Percentiles rank a stretch among this genome's conserved stretches.
Conservation (phyloP, 2,329 filamentous ascomycete species). For the Acarospora socialis region DNA sequence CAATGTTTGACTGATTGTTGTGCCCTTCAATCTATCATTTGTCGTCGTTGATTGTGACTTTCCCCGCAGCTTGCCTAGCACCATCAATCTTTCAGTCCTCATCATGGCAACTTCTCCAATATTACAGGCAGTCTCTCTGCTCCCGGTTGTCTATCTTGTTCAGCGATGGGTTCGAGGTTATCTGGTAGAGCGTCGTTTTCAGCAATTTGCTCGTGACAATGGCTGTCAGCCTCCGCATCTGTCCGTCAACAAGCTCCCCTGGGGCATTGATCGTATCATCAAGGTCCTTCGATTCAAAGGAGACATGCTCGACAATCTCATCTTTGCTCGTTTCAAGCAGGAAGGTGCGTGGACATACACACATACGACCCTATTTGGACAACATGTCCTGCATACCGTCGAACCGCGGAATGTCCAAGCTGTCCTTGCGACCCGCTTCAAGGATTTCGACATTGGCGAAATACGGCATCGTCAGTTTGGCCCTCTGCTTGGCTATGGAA, state of each 20-base stretch:
- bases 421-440: not conserved
- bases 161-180: too few relatives aligned
- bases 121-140: too few relatives aligned
- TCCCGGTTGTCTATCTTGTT: too few relatives aligned
- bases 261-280: not conserved
- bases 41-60: too few relatives aligned
- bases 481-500: conserved; percentile 31
- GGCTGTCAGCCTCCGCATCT: not conserved
- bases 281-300: not conserved
- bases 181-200: too few relatives aligned
- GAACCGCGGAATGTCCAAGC: not conserved
- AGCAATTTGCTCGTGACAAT: not conserved
- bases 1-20: too few relatives aligned
- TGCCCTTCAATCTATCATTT: too few relatives aligned
- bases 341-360: not conserved
- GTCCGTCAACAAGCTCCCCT: not conserved
- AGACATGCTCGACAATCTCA: not conserved
- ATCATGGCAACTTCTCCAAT: too few relatives aligned
- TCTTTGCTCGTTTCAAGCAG: not conserved
- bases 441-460: conserved; percentile 18
- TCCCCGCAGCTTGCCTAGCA: too few relatives aligned
- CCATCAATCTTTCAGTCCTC: too few relatives aligned
- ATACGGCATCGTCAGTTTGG: conserved; percentile 25
- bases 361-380: not conserved
- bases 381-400: not conserved